Percentiles rank a stretch among this genome's conserved stretches.
These are phyloP conservation scores for Ceratobasidium sp. DNA, from an alignment of 1,284 basidiomycete genomes.

Conservation along the genomic window DNA sequence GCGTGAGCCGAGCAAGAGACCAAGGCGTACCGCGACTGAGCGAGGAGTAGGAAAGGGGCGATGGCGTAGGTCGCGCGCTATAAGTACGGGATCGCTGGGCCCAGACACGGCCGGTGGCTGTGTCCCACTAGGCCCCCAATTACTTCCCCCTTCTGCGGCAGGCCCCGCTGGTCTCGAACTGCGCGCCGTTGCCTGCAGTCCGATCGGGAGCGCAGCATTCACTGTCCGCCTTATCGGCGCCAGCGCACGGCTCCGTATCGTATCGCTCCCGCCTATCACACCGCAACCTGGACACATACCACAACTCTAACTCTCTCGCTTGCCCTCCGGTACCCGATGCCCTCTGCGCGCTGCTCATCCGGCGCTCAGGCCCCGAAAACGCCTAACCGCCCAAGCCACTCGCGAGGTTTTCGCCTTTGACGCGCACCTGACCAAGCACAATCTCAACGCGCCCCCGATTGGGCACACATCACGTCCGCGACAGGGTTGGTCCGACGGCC, in stretches of 20 bases:
- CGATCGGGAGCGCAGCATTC: constrained; percentile 10
- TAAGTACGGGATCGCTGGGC: neutral
- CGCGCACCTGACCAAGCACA: neutral
- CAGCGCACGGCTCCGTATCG: constrained; percentile 12
- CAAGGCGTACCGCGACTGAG: neutral
- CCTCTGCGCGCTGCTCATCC: too few relatives aligned
- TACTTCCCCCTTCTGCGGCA: neutral
- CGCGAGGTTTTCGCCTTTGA: constrained; percentile 16
- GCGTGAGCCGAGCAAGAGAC: neutral
- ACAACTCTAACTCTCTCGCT: neutral
- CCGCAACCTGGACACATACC: constrained; percentile 2
- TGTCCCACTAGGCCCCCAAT: constrained; percentile 13
- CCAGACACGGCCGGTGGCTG: constrained; percentile 26
- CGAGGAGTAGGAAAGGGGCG: constrained; percentile 4
- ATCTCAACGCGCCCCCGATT: neutral
- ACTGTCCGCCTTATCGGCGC: constrained; percentile 38
- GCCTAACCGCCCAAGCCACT: neutral
- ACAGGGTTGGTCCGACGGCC: constrained; percentile 20
- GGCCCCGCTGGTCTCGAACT: constrained; percentile 23
- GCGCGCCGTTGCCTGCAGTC: constrained; percentile 3
- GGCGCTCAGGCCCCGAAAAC: too few relatives aligned
- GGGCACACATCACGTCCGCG: neutral
- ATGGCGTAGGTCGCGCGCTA: neutral
- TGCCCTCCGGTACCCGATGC: too few relatives aligned
- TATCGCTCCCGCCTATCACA: constrained; percentile 24